A percentile compares a stretch with the other conserved stretches of the same genome.
These are phyloP conservation scores for Boletus fagicola DNA, from an alignment of 768 basidiomycete genomes.

Conservation along the genomic window DNA sequence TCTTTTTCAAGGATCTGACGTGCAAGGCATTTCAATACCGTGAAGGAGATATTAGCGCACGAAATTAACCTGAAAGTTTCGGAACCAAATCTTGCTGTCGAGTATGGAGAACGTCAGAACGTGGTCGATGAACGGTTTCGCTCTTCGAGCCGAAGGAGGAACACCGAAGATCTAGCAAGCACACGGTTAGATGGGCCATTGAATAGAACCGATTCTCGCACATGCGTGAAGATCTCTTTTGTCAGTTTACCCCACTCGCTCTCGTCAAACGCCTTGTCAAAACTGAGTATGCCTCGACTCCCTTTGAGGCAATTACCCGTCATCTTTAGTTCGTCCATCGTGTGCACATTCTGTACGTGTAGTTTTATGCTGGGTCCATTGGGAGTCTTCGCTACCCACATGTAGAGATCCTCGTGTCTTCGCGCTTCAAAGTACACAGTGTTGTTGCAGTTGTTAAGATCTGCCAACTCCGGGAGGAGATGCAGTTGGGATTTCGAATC, in stretches of 20 bases:
- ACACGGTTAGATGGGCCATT: conserved; percentile 1
- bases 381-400: conserved; percentile 96
- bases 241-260: conserved; percentile 82
- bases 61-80: conserved; percentile 86
- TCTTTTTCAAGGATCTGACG: conserved; percentile 92
- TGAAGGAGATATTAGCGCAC: neutral
- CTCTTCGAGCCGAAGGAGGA: conserved; percentile 82
- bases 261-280: conserved; percentile 87
- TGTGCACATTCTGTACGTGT: conserved; percentile 98
- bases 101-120: conserved; percentile 94
- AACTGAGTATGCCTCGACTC: conserved; percentile 86
- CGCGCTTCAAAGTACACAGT: conserved; percentile 96
- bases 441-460: conserved; percentile 97
- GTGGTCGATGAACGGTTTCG: conserved; percentile 98
- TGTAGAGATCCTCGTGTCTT: conserved; percentile 90
- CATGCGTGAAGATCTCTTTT: conserved; percentile 94
- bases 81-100: conserved; percentile 98
- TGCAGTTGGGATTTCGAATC: conserved; percentile 94
- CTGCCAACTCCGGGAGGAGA: conserved; percentile 92
- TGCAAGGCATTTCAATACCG: neutral
- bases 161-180: conserved; percentile 84
- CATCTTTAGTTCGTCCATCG: conserved; percentile 99
- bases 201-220: conserved; percentile 37
- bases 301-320: conserved; percentile 98
- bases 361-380: conserved; percentile 97